Evolutionary conservation across 1,284 basidiomycete genomes (phyloP).

Genomic region (Puccinia brachypodii): DNA sequence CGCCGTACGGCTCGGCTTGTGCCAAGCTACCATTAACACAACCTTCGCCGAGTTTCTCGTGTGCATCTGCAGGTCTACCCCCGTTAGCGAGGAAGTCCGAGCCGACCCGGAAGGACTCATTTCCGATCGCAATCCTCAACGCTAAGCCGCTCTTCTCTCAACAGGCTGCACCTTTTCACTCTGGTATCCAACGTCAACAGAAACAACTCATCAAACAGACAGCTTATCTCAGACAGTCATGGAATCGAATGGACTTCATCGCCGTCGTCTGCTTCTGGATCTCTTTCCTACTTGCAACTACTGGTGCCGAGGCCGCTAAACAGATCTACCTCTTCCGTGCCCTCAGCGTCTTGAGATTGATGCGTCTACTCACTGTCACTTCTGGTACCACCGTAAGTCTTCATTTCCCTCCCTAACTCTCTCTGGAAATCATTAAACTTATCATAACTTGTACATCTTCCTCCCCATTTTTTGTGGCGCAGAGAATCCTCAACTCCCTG

Average conservation of each 20-base stretch:
- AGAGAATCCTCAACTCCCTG: conserved; percentile 87
- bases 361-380: conserved; percentile 81
- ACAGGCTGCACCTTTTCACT: conserved; percentile 36
- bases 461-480: not conserved
- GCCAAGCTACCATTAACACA: not conserved
- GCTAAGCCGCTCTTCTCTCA: conserved; percentile 31
- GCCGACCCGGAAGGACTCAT: conserved; percentile 19
- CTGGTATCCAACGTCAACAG: conserved; percentile 45
- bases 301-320: conserved; percentile 67
- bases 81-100: not conserved
- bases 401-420: not conserved
- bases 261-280: conserved; percentile 78
- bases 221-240: conserved; percentile 85
- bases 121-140: not conserved
- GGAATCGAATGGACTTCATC: conserved; percentile 86
- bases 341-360: conserved; percentile 79
- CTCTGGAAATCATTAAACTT: not conserved
- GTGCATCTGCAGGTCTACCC: not conserved
- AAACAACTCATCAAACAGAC: conserved; percentile 51
- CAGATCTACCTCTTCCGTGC: conserved; percentile 71
- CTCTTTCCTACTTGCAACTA: conserved; percentile 69
- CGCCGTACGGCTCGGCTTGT: conserved; percentile 61
- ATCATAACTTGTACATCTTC: not conserved
- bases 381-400: conserved; percentile 72
- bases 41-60: conserved; percentile 10